Evolutionary conservation across 1,139 yeast genomes (phyloP).

Genomic region (Candida sanyaensis): DNA sequence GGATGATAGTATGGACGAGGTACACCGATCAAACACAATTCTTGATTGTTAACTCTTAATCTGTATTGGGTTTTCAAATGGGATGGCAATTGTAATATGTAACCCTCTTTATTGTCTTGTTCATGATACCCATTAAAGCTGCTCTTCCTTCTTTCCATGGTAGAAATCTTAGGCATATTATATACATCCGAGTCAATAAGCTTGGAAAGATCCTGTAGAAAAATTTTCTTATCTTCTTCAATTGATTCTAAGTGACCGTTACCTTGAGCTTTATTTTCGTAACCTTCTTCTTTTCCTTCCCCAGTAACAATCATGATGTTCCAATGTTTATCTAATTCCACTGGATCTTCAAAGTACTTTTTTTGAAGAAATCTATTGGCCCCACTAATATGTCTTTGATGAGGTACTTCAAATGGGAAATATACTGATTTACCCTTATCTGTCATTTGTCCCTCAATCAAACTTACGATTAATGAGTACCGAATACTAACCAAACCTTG

Average conservation of each 20-base stretch:
- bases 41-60: conserved; percentile 34
- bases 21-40: conserved; percentile 35
- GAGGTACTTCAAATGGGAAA: conserved; percentile 36
- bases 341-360: conserved; percentile 26
- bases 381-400: conserved; percentile 21
- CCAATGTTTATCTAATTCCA: conserved; percentile 36
- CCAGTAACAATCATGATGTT: conserved; percentile 12
- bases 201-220: conserved; percentile 32
- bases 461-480: conserved; percentile 40
- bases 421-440: conserved; percentile 33
- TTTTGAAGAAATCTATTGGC: conserved; percentile 33
- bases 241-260: too few relatives aligned
- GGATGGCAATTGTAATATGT: conserved; percentile 26
- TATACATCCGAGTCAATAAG: conserved; percentile 37
- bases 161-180: conserved; percentile 35
- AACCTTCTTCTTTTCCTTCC: background rate
- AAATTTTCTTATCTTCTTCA: conserved; percentile 20
- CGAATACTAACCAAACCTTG: conserved; percentile 42
- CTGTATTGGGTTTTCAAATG: conserved; percentile 41
- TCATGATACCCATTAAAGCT: conserved; percentile 18
- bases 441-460: conserved; percentile 19
- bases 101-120: conserved; percentile 16
- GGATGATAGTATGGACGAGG: conserved; percentile 48
- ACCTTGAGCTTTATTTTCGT: background rate
- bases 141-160: conserved; percentile 33